Conservation (phyloP, 2,329 filamentous ascomycete species). For the Scedosporium aurantiacum region DNA sequence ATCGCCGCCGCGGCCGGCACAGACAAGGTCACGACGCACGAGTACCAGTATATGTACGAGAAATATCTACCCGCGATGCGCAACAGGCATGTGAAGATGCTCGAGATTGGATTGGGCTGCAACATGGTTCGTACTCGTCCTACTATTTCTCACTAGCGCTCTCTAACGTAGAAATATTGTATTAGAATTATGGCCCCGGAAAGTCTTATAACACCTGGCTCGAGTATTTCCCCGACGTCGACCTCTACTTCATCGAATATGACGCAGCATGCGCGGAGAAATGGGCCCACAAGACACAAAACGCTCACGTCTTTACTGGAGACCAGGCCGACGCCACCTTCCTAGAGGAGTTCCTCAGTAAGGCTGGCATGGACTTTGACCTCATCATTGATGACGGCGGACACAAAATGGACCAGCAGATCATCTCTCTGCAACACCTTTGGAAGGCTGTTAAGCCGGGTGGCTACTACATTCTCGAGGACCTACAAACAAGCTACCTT, state of each 20-base stretch:
- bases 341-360: constrained; percentile 21
- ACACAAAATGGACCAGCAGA: constrained; percentile 26
- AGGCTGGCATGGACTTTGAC: constrained; percentile 24
- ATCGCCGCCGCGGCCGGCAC: constrained; percentile 24
- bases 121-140: constrained; percentile 17
- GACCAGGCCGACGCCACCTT: constrained; percentile 26
- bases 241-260: constrained; percentile 30
- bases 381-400: constrained; percentile 29
- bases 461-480: constrained; percentile 23
- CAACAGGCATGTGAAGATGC: constrained; percentile 23
- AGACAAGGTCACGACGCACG: constrained; percentile 26
- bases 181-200: constrained; percentile 23
- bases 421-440: constrained; percentile 20
- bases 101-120: constrained; percentile 30
- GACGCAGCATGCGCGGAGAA: constrained; percentile 23
- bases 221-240: constrained; percentile 25
- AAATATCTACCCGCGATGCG: constrained; percentile 23
- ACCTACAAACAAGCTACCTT: constrained; percentile 20
- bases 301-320: constrained; percentile 26
- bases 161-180: neutral
- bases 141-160: neutral
- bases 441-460: constrained; percentile 25
- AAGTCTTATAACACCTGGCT: constrained; percentile 29
- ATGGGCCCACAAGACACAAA: constrained; percentile 21
- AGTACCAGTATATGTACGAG: constrained; percentile 29